Base-by-base conservation (phyloP, 306 rosid genomes). In the Cucurbita moschata region DNA sequence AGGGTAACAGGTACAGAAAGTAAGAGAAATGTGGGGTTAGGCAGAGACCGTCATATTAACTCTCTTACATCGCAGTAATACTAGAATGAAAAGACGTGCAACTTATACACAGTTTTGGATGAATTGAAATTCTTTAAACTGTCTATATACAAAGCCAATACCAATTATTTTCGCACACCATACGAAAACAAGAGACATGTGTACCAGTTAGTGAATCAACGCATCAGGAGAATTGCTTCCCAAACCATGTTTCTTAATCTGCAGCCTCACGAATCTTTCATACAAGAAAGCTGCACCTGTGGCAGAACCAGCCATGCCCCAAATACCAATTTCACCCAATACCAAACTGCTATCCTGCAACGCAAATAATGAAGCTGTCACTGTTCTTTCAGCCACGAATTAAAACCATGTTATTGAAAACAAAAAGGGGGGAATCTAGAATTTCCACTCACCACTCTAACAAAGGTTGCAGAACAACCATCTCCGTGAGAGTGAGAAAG, bases 251-350 rank as follows among this genome's bases (percentile, higher is more conserved):
- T 78, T 89, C 63, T 64, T 80, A 76, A 93, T 72, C 46, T 90
- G 85, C 1, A 44, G 75, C 64, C 90, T 89, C 79, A 83, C 97
- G 23, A 74, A 89, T 74, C 81, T 87, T 19, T 90, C 87, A 76
- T 94, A 94, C 81, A 94, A 79, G 82, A 87, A 86, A 76, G 97
- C 86, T n/a, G 96, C 97, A 26, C 98, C 98, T 89, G 97, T 3
- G 97, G 98, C 75, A 94, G 87, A 43, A 89, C 96, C 78, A 88
- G 58, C 98, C 98, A 94, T 5, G 86, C 92, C 87, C 87, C 97
- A 1, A 84, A 35, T 73, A 88, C 71, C 13, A 90, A 74, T 82
- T 94, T 94, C 85, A 78, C 86, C 15, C 78, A 77, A 30, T 90
- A 87, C 96, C 94, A 94, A 37, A 90, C 82, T 12, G 97, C 92